Evolutionary conservation across 495 filamentous ascomycete genomes (phyloP).

Genomic region (Tuber magnatum): DNA sequence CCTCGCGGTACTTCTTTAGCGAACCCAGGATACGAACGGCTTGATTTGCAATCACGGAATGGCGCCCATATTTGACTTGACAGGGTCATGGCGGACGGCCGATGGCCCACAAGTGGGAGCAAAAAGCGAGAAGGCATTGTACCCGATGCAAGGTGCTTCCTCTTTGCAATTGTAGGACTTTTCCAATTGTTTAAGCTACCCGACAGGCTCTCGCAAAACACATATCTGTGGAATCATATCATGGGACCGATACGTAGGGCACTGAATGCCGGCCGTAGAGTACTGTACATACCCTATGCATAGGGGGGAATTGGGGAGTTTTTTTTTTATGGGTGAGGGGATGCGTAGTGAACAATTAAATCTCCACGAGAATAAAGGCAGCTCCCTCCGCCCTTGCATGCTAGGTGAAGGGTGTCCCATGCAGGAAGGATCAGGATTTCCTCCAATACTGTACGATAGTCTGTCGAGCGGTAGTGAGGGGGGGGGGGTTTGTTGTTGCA

Average conservation of each 20-base stretch:
- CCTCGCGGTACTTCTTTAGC: neutral
- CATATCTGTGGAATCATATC: neutral
- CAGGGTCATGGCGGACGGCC: neutral
- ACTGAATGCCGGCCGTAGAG: neutral
- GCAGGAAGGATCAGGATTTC: neutral
- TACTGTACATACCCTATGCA: neutral
- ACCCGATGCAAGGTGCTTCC: neutral
- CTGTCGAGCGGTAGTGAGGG: neutral
- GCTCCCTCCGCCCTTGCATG: neutral
- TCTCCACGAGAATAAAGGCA: neutral
- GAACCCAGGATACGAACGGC: neutral
- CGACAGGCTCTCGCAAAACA: neutral
- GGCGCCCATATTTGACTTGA: neutral
- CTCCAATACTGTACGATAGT: neutral
- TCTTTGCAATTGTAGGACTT: neutral
- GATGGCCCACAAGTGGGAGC: neutral
- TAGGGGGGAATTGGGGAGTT: no score
- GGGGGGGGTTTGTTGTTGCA: neutral
- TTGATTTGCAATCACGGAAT: neutral
- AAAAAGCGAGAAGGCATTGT: neutral
- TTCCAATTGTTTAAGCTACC: neutral
- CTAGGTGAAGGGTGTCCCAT: neutral
- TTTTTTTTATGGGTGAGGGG: neutral
- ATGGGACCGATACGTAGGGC: neutral
- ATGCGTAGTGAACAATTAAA: neutral